Base-by-base conservation (phyloP, 768 basidiomycete species). In the Boletus sp. region DNA sequence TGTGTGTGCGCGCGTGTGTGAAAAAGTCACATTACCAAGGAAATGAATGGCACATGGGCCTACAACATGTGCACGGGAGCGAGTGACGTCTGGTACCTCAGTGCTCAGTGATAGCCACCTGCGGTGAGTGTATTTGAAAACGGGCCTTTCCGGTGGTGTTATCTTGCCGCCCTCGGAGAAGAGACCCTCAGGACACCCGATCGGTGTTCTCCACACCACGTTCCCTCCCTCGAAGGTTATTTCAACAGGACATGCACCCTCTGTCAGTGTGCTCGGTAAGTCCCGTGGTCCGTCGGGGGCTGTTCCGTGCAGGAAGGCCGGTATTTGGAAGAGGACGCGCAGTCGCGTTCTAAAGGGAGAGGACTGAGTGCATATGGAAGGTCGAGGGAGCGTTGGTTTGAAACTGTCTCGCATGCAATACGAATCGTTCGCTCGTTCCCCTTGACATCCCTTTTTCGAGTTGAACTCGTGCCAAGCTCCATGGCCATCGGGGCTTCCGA, bases 181-280 rank as follows among this genome's bases (percentile, higher is more conserved):
- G 35, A 33, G 17, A 54, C 47, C 45, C 49, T 39, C 51, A 30
- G 37, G 14, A 35, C 13, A 53, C 45, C 30, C 47, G 43, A 57
- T 58, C 51, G 54, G 45, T 54, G 49, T 51, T 58, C 61, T 68
- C 61, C 64, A 69, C 62, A 58, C 57, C 69, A 68, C 67, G 67
- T 68, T 70, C 60, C 62, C 55, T 65, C 66, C 61, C 64, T 57
- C 47, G 48, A 68, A 68, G 69, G 64, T 58, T 64, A 61, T 61
- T 68, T 64, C 56, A 59, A 41, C 62, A 45, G 30, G 47, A 32
- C 52, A 50, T 35, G 42, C 48, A 38, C 43, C 30, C 46, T 35
- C 39, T 10, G 34, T 42, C 44, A 49, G n/a, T 15, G 38, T 38
- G 23, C 43, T 50, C 65, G 69, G 69, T 4, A 70, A 56, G 5